Base-by-base conservation (phyloP, 257 asterid species). In the Primulina eburnea region DNA sequence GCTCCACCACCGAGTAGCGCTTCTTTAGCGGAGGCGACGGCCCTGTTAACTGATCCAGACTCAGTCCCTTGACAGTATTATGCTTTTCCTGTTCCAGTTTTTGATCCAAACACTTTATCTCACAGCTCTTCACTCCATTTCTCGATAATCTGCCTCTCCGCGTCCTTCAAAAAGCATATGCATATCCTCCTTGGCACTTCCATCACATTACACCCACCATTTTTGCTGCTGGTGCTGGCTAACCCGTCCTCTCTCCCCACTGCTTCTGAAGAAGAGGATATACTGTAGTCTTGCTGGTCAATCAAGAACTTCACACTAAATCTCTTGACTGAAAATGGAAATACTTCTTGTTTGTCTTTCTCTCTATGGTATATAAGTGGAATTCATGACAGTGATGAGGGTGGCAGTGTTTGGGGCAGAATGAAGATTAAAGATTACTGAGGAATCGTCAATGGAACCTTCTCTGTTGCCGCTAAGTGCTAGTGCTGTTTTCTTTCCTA, bases 11-110 rank as follows among this genome's bases (percentile, higher is more conserved):
- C 55, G 86, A 78, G 0, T 81, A 77, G 14, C 92, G 84, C 50
- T 93, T 90, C 84, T 82, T 86, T 18, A 79, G 80, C 16, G 71
- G 79, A 26, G 71, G 79, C 20, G 75, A 40, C 50, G 69, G 21
- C 17, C 69, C 64, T 67, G 71, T 60, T 4, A 47, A 67, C 2
- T 21, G 47, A 90, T 93, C 99, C 99, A 93, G 97, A 86, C 75
- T 90, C 96, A 77, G 88, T 81, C 84, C 83, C 84, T 80, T 76
- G 68, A 73, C 55, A 60, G 62, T 61, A 62, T 67, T 68, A 10
- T 67, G 50, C 30, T 79, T 61, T 67, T 73, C 86, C 64, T 73
- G 76, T 78, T 90, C 95, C 97, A 90, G 98, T 87, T 85, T 88
- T 83, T 77, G 77, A 68, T 71, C 75, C 30, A 61, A 67, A 52